Base-by-base conservation (phyloP, 2,329 filamentous ascomycete species). In the Stachybotrys elegans region DNA sequence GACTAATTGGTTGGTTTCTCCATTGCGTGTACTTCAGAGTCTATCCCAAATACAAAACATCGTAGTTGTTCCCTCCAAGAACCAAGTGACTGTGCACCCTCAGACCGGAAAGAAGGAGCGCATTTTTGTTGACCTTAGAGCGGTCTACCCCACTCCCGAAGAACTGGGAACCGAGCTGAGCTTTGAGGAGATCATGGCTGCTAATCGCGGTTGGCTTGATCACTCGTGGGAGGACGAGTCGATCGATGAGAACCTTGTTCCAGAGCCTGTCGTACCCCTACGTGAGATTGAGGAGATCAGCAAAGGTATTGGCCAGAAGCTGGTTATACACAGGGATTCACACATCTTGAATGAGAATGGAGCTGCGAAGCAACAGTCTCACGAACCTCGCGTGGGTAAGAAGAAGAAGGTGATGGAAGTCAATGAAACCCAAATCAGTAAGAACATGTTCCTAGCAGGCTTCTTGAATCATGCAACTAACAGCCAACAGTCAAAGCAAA, bases 381-480 rank as follows among this genome's bases (percentile, higher is more conserved):
- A 65, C 49, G 66, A 75, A 58, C 44, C 72, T 67, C 50, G 72
- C 72, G 58, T 69, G 14, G 49, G 71, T 25, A 84, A 79, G 62
- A 88, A 84, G 60, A 83, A 91, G 68, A 92, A 94, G 66, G 69
- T 86, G 38, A 85, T 88, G 68, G 90, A 96, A 58, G 73, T 91
- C 44, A 91, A 91, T 56, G 90, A 95, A 65, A 95, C 91, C 3
- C 90, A 96, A 65, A 95, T 92, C 42, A 88, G 88, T 94, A 71
- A 70, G 84, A 73, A 6, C 14, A n/a, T n/a, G n/a, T n/a, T 16
- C 9, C 6, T 6, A 8, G 3, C 5, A 11, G 13, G 13, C 5
- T 16, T 21, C 5, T 27, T 13, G 8, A 5, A 20, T n/a, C 7
- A 5, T 22, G 13, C 7, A n/a, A 31, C n/a, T n/a, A n/a, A n/a